Base-by-base conservation (phyloP, 192 early-diverging fungal species). In the Funneliformis mosseae region DNA sequence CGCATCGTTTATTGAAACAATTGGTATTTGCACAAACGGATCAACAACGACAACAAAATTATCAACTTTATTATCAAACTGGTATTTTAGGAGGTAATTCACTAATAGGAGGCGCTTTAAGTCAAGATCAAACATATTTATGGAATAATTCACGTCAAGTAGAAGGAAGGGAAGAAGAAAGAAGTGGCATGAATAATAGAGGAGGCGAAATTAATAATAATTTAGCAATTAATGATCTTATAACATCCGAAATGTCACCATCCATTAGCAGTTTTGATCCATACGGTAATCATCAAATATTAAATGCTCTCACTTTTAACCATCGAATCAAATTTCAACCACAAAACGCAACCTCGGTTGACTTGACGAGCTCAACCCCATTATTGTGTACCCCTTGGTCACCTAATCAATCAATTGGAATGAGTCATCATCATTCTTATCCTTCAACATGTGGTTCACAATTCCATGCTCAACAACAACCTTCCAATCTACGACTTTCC, bases 381-480 rank as follows among this genome's bases (percentile, higher is more conserved):
- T 27, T 66, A 66, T 28, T 66, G 9, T 66, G 9, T 66, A 66
- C 11, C 14, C 63, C n/a, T 66, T 66, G 63, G 63, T 66, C 63
- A 10, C 63, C 63, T 33, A 66, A 33, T 66, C 63, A 23, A 27
- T 10, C 63, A 64, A 64, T 64, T 64, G 4, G 10, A 27, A 64
- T 64, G 23, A 3, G 23, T 50, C 48, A 55, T 55, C 21, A 14
- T 0, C 5, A 14, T 55, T 21, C 21, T 55, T 55, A 55, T 55
- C 50, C 50, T 55, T 21, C 50, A 7, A 55, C 21, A 55, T 45
- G 43, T 45, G 16, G 5, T 55, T 18, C 50, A 21, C 18, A 16
- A 55, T 5, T 55, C n/a, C n/a, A n/a, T n/a, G n/a, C n/a, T 55
- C 50, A 21, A 21, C 50, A 55, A 55, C 50, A 55, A 21, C 0